phyloP scores from a whole-genome alignment of 164 flowering plant genomes.

The Cinnamomum micranthum region DNA sequence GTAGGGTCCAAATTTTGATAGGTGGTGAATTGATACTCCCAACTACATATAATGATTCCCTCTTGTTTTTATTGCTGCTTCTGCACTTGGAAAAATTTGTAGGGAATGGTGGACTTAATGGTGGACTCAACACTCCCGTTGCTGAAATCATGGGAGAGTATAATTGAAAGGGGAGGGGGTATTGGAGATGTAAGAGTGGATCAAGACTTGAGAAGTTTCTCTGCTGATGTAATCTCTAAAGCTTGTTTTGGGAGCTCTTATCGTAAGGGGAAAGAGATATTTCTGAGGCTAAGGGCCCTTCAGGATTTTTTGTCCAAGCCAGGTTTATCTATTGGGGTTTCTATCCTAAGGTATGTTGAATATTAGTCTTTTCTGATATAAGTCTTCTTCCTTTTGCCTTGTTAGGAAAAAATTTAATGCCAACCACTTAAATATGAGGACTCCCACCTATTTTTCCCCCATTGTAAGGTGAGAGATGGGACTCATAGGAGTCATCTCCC shows the following conservation, averaged over 20 bases:
- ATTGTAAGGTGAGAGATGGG: no score
- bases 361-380: not conserved
- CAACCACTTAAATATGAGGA: no score
- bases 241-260: conserved; percentile 32
- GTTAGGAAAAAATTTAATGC: not conserved
- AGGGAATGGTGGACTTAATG: conserved; percentile 41
- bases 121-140: conserved; percentile 30
- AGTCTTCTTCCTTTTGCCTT: not conserved
- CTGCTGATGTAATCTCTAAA: conserved; percentile 31
- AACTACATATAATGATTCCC: no score
- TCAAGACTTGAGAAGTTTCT: conserved; percentile 29
- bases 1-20: no score
- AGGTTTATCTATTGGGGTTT: conserved; percentile 18
- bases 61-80: not conserved
- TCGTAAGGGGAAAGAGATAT: conserved; percentile 23
- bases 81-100: not conserved
- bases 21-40: no score
- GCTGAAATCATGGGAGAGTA: conserved; percentile 32
- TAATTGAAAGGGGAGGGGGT: conserved; percentile 28
- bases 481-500: no score
- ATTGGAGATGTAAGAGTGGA: conserved; percentile 32
- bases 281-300: conserved; percentile 21
- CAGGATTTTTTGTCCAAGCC: conserved; percentile 23
- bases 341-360: conserved; percentile 29
- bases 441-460: no score